A percentile compares a stretch with the other conserved stretches of the same genome.
phyloP scores from a whole-genome alignment of 371 early-diverging fungal species.

The Zychaea mexicana region DNA sequence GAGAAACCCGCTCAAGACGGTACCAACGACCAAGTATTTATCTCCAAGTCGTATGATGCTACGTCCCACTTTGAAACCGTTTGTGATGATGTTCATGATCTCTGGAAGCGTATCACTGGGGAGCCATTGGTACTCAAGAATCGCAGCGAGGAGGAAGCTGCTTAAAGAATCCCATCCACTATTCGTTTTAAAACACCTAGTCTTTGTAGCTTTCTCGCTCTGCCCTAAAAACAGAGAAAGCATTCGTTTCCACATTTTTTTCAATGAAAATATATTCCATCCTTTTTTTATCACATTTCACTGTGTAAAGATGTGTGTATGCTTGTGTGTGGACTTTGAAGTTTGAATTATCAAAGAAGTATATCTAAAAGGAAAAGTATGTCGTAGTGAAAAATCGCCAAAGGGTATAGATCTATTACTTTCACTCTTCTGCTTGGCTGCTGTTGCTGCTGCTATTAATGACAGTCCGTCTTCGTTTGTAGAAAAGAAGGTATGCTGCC shows the following conservation, averaged over 20 bases:
- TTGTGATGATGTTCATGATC: conserved; percentile 92
- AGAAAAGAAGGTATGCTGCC: conserved; percentile 84
- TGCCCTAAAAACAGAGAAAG: neutral
- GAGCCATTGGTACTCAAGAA: conserved; percentile 81
- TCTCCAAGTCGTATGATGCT: conserved; percentile 96
- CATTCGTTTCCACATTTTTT: neutral
- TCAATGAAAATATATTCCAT: neutral
- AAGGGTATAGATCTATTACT: conserved; percentile 5
- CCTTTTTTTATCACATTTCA: neutral
- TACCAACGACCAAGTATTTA: conserved; percentile 79
- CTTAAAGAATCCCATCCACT: conserved; percentile 17
- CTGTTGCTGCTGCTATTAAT: neutral
- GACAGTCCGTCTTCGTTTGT: conserved; percentile 51
- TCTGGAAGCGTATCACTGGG: conserved; percentile 95
- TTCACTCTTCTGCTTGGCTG: neutral
- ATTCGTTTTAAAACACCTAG: too few species aligned
- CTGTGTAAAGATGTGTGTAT: too few species aligned
- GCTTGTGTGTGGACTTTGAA: too few species aligned
- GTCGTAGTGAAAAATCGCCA: too few species aligned
- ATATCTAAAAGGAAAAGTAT: too few species aligned
- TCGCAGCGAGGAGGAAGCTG: conserved; percentile 54
- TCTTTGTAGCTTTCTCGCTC: neutral
- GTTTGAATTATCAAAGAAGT: neutral
- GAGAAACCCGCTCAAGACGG: conserved; percentile 90
- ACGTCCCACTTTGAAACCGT: conserved; percentile 99